phyloP scores from a whole-genome alignment of 768 basidiomycete genomes.

The Tulasnella calospora region DNA sequence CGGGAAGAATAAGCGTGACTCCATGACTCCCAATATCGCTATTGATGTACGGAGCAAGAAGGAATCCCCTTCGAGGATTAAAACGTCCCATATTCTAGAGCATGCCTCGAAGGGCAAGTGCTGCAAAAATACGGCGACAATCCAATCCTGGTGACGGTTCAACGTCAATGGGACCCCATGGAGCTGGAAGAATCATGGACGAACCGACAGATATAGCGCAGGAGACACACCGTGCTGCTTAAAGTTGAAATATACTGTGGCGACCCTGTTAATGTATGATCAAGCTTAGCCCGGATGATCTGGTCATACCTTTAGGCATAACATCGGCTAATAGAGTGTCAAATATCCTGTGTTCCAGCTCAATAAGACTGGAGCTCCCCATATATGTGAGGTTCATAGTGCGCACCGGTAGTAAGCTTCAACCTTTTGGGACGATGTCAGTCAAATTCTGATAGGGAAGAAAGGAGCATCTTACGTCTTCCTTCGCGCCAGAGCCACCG shows the following conservation, averaged over 20 bases:
- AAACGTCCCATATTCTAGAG: conserved; percentile 82
- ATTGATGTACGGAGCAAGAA: conserved; percentile 82
- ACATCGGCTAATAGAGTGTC: conserved; percentile 87
- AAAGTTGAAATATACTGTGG: conserved; percentile 84
- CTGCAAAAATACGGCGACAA: conserved; percentile 72
- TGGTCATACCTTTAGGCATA: conserved; percentile 81
- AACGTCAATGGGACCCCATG: neutral
- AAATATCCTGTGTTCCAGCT: conserved; percentile 58
- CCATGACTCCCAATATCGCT: conserved; percentile 75
- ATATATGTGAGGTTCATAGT: neutral
- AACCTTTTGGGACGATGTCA: conserved; percentile 48
- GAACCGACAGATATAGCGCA: conserved; percentile 59
- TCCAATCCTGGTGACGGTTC: conserved; percentile 52
- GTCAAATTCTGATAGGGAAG: neutral
- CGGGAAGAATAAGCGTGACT: conserved; percentile 84
- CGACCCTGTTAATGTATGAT: neutral
- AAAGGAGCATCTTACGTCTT: conserved; percentile 60
- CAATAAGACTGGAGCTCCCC: conserved; percentile 16
- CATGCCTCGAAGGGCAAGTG: conserved; percentile 90
- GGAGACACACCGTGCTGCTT: conserved; percentile 90
- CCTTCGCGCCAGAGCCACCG: conserved; percentile 60
- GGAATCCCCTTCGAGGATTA: conserved; percentile 83
- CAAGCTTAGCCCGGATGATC: neutral
- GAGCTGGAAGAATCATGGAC: neutral
- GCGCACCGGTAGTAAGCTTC: conserved; percentile 84